Conservation (phyloP, 2,329 filamentous ascomycete species). For the Mariannaea elegans region DNA sequence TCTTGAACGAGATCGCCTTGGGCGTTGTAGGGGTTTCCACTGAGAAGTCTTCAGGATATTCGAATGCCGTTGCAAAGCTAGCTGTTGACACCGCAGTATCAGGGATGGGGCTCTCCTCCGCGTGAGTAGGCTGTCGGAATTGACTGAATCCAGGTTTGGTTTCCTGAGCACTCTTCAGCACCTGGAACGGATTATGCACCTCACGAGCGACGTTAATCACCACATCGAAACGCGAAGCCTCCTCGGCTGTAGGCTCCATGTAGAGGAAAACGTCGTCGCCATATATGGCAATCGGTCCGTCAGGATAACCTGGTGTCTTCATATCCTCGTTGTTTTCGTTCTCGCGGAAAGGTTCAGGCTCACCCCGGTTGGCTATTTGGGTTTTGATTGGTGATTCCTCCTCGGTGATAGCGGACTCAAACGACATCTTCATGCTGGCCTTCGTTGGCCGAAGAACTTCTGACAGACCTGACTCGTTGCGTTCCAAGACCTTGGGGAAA, state of each 20-base stretch:
- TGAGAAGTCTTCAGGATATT: conserved; percentile 56
- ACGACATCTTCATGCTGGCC: conserved; percentile 46
- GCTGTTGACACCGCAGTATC: conserved; percentile 67
- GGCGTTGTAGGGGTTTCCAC: conserved; percentile 63
- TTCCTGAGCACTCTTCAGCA: conserved; percentile 38
- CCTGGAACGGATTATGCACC: conserved; percentile 77
- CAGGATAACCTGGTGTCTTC: conserved; percentile 83
- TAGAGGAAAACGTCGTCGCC: conserved; percentile 81
- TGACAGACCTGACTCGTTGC: conserved; percentile 68
- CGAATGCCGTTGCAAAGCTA: conserved; percentile 69
- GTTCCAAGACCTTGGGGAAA: conserved; percentile 67
- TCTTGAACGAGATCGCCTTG: conserved; percentile 58
- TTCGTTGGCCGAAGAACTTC: conserved; percentile 64
- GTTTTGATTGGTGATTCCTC: conserved; percentile 67
- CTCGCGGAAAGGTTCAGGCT: conserved; percentile 66
- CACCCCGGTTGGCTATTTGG: conserved; percentile 68
- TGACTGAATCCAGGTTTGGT: conserved; percentile 40
- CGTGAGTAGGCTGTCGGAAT: conserved; percentile 42
- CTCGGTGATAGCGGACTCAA: conserved; percentile 59
- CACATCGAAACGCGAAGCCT: conserved; percentile 81
- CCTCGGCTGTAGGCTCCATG: conserved; percentile 79
- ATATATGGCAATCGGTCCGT: conserved; percentile 85
- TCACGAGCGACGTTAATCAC: conserved; percentile 87
- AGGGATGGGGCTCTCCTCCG: conserved; percentile 53
- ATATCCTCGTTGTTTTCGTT: conserved; percentile 80